Base-by-base conservation (phyloP, 805 yeast species). In the Starmerella ratchasimensis region DNA sequence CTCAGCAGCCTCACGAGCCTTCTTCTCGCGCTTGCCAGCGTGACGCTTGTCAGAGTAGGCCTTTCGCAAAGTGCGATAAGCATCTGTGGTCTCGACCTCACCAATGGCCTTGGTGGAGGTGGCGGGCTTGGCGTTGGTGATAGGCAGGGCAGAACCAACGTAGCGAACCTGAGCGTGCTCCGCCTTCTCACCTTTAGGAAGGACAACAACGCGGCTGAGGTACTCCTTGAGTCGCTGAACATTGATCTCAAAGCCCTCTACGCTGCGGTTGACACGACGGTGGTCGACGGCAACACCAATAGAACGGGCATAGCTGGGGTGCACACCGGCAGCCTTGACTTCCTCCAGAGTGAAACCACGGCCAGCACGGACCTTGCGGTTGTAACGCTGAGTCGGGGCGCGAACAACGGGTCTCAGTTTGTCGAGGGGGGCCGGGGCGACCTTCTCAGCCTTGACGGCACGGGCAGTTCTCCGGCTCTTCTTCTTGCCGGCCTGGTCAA, bases 401-500 rank as follows among this genome's bases (percentile, higher is more conserved):
- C 97, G 83, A 61, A 90, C 97, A 60, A 88, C 72, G 58, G 98
- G 98, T 74, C 96, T 81, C 64, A 90, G 76, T 54, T 76, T 67
- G 66, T 90, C 98, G 64, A 90, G 71, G 60, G 98, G 98, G 65
- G 81, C 86, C 72, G 98, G 98, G 61, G 98, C 97, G 58, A 79
- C 69, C 65, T 71, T 71, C 59, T 95, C 94, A 59, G 95, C 94
- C 74, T 80, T 86, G 59, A 78, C 60, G 64, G 81, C 79, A 72
- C 98, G 83, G 55, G 94, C 80, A 55, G 71, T 72, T 74, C 98
- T 80, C 79, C 98, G 84, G 53, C 93, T 77, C 62, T 71, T 84
- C 79, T 90, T 90, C 79, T 88, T 84, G 68, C 98, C 98, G 64
- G 98, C 95, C 76, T 90, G 98, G 88, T 90, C 96, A 66, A 90